phyloP scores from a whole-genome alignment of 2,329 filamentous ascomycete genomes.

The Monosporascus sp. region DNA sequence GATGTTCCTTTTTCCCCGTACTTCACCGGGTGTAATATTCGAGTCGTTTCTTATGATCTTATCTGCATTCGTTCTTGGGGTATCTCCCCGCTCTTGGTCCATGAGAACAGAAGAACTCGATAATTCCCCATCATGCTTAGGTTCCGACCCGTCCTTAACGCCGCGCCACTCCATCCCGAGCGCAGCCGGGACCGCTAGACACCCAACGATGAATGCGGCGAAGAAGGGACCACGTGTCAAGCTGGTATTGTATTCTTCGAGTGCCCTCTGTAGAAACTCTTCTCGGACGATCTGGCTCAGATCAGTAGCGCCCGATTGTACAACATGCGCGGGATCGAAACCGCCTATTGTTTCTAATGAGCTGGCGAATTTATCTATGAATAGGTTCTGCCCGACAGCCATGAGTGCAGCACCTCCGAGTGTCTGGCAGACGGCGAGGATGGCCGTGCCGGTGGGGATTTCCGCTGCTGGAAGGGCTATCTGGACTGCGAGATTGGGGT shows the following conservation, averaged over 20 bases:
- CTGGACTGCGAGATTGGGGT: neutral
- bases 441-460: neutral
- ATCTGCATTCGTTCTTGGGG: neutral
- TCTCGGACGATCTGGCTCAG: neutral
- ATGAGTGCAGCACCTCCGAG: neutral
- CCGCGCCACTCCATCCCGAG: neutral
- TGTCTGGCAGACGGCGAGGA: neutral
- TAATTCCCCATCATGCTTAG: neutral
- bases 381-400: neutral
- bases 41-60: neutral
- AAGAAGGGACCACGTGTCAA: neutral
- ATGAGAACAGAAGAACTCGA: neutral
- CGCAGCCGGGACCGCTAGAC: neutral
- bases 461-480: neutral
- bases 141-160: neutral
- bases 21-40: too few species aligned
- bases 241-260: neutral
- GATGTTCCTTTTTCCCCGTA: too few species aligned
- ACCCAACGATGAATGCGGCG: neutral
- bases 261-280: neutral
- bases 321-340: neutral
- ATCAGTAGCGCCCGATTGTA: neutral
- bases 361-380: neutral
- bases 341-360: neutral
- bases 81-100: neutral